Evolutionary conservation across 2,329 filamentous ascomycete genomes (phyloP), one percentile per base, ranked within the genome.

Genomic region (Trichophyton benhamiae): DNA sequence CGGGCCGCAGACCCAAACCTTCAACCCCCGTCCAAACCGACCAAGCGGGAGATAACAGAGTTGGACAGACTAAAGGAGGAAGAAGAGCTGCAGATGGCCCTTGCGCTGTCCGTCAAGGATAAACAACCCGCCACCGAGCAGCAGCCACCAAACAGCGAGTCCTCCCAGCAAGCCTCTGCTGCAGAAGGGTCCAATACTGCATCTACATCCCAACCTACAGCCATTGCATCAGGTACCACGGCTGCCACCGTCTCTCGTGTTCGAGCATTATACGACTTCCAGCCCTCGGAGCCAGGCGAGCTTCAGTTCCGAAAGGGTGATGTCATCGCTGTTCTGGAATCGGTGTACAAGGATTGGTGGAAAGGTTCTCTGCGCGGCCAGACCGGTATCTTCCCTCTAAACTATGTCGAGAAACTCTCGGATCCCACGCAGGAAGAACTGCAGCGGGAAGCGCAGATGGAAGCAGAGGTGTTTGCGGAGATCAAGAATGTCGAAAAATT

Each of bases 331-430:
- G 94, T 99, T 15, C 80, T 99, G 46, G 94, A 97, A 75, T 96
- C 91, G 1, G 94, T 97, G 1, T 99, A 95, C 78, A 99, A 97
- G 75, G 94, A 99, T 74, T 99, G 94, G 94, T 99, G 94, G 94
- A 92, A 95, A 68, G 94, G 94, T 1, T 95, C 91, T 48, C 78
- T 99, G 63, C 86, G 91, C 71, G 94, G 94, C 20, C 90, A 96
- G 74, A 96, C 91, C 5, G 94, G 94, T 68, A 99, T 99, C 66
- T 99, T 99, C 75, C 94, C 94, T 5, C 82, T 99, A 66, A 99
- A 99, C 77, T 99, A 99, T 71, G 94, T 99, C 15, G 94, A 99
- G 77, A 99, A 99, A 75, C 79, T 99, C 65, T 86, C 91, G 61
- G 94, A 99, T 70, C 94, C 94, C 3, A 97, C 94, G 0, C 86